Evolutionary conservation across 495 filamentous ascomycete genomes (phyloP).

Genomic region (Xylaria nigripes): DNA sequence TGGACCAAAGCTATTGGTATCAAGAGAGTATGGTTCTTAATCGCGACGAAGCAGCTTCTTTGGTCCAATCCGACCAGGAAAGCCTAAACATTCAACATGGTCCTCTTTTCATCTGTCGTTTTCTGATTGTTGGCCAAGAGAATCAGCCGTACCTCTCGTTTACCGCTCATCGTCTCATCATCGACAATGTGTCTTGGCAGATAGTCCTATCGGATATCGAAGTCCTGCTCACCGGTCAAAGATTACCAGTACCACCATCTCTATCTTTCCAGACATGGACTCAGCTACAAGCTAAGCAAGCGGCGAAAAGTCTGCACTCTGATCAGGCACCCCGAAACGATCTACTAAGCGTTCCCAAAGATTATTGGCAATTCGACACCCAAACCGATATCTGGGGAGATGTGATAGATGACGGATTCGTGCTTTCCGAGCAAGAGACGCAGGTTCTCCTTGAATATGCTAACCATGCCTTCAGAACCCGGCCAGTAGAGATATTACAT

Average conservation of each 20-base stretch:
- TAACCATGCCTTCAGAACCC: constrained; percentile 19
- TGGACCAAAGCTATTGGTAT: constrained; percentile 16
- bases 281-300: constrained; percentile 11
- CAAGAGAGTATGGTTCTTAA: neutral
- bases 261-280: constrained; percentile 50
- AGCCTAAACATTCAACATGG: constrained; percentile 29
- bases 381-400: constrained; percentile 16
- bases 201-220: constrained; percentile 54
- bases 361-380: constrained; percentile 20
- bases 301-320: constrained; percentile 14
- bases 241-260: constrained; percentile 6
- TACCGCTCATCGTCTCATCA: constrained; percentile 49
- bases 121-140: constrained; percentile 19
- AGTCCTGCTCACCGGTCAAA: constrained; percentile 37
- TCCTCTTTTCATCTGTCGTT: constrained; percentile 27
- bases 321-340: constrained; percentile 1
- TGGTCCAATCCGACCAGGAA: constrained; percentile 16
- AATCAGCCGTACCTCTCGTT: constrained; percentile 38
- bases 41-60: constrained; percentile 11
- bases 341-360: constrained; percentile 6
- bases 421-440: constrained; percentile 15
- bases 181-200: constrained; percentile 59
- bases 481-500: constrained; percentile 23
- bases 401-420: constrained; percentile 7
- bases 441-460: constrained; percentile 10